Base-by-base conservation (phyloP, 495 filamentous ascomycete genomes). In the Tuber microsphaerosporum region DNA sequence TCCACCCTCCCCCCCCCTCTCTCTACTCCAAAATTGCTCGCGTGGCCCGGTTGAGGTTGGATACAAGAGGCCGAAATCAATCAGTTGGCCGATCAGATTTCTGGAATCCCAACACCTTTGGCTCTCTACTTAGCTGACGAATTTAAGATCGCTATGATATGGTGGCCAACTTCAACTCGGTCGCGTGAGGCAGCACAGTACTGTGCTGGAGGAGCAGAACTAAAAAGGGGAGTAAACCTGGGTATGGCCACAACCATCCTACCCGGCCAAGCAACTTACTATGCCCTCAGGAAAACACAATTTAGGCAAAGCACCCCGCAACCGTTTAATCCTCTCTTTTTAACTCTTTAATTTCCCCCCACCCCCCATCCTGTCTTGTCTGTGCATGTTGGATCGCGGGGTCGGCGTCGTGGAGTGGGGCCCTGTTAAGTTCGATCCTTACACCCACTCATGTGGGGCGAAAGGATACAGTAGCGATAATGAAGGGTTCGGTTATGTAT, bases 401-500 rank as follows among this genome's bases (percentile, higher is more conserved):
- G 51, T 31, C 51, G 51, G 51, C 22, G 51, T 26, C 9, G n/a
- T 26, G 51, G 22, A 14, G 51, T 61, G 51, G 51, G 48, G 51
- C 10, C n/a, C 51, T n/a, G 51, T 4, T 61, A 14, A 61, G n/a
- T 61, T 61, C 22, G 51, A 61, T 61, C 48, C n/a, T 9, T 2
- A 51, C 22, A n/a, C 48, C 20, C 20, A 19, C 22, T 22, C 22
- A 51, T 48, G 45, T 48, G 45, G 19, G 19, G 0, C 8, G 7
- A 51, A 22, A 19, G n/a, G 34, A 2, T 37, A 37, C 34, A 37
- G 19, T 8, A 16, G 12, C 1, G 51, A 6, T 43, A 43, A 56
- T 56, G 48, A 56, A 61, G 51, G 51, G n/a, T 61, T 61, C 51
- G 51, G 51, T 2, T 61, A 61, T 61, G 51, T 61, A 61, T 61